Conservation (phyloP, 2,329 filamentous ascomycete genomes). For the Cryphonectria parasitica region DNA sequence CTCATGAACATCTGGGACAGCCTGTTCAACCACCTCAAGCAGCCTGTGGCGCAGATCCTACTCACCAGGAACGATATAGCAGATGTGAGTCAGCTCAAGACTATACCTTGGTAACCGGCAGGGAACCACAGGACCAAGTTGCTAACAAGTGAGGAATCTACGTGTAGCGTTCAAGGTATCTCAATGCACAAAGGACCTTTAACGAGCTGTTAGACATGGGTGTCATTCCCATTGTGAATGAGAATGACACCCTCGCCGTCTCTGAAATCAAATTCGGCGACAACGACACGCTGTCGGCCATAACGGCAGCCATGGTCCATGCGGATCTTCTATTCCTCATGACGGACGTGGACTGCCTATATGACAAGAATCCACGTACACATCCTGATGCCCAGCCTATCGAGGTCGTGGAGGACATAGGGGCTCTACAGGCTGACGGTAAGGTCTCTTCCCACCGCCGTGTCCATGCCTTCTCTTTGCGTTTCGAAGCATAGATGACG, state of each 20-base stretch:
- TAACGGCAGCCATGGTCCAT: conserved; percentile 96
- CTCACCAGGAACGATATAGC: conserved; percentile 95
- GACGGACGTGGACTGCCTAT: conserved; percentile 98
- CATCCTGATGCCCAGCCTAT: conserved; percentile 87
- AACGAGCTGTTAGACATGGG: conserved; percentile 89
- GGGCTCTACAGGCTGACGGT: conserved; percentile 79
- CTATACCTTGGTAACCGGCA: background rate
- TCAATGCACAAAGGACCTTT: conserved; percentile 96
- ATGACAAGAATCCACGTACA: conserved; percentile 90
- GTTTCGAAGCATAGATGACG: background rate
- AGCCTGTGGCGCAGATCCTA: conserved; percentile 93
- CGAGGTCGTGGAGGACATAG: conserved; percentile 89
- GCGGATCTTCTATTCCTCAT: conserved; percentile 97
- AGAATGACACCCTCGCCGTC: conserved; percentile 96
- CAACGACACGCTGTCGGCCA: conserved; percentile 95
- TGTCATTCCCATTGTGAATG: conserved; percentile 97
- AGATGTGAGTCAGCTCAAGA: conserved; percentile 62
- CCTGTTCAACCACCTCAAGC: conserved; percentile 82
- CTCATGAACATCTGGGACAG: conserved; percentile 96
- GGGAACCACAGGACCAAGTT: background rate
- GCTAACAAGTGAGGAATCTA: background rate
- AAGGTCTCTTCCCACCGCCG: conserved; percentile 31
- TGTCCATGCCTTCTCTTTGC: background rate
- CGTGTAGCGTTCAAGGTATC: conserved; percentile 79
- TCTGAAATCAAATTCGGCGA: conserved; percentile 99